These are phyloP conservation scores for Populus hybrid DNA, from an alignment of 441 rosid species.

Conservation along the genomic window DNA sequence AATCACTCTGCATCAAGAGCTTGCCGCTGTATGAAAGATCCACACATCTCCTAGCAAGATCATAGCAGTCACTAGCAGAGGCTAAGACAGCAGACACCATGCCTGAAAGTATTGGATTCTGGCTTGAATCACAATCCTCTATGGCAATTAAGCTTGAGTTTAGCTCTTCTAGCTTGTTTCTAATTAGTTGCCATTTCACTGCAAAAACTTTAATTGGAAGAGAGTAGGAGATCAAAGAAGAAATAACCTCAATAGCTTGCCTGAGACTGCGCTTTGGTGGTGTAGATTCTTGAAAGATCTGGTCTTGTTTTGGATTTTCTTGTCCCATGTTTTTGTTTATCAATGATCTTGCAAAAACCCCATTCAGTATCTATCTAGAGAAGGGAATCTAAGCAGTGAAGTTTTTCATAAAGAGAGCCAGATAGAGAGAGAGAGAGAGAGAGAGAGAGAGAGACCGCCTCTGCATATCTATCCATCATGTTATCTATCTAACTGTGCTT, in stretches of 20 bases:
- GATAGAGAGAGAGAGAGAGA: constrained; percentile 10
- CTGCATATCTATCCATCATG: neutral
- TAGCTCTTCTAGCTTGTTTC: constrained; percentile 75
- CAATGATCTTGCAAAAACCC: constrained; percentile 30
- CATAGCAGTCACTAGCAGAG: constrained; percentile 47
- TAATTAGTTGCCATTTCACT: constrained; percentile 76
- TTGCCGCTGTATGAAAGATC: constrained; percentile 81
- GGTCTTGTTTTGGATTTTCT: constrained; percentile 26
- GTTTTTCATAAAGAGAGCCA: constrained; percentile 3
- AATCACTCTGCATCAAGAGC: constrained; percentile 96
- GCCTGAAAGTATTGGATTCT: constrained; percentile 44
- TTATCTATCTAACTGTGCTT: neutral
- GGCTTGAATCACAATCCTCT: constrained; percentile 47
- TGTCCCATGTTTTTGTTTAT: constrained; percentile 39
- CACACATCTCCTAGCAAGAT: constrained; percentile 68
- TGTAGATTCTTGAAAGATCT: constrained; percentile 22
- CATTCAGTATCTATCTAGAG: constrained; percentile 29
- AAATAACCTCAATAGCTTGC: constrained; percentile 49
- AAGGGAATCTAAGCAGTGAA: constrained; percentile 13
- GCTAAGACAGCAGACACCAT: constrained; percentile 44
- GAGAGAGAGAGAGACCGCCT: constrained; percentile 12
- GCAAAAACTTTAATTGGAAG: constrained; percentile 64
- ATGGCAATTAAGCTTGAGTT: constrained; percentile 54
- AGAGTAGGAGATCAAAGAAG: constrained; percentile 74
- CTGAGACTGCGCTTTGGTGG: constrained; percentile 27